phyloP scores from a whole-genome alignment of 257 asterid species.

The Vinca minor region DNA sequence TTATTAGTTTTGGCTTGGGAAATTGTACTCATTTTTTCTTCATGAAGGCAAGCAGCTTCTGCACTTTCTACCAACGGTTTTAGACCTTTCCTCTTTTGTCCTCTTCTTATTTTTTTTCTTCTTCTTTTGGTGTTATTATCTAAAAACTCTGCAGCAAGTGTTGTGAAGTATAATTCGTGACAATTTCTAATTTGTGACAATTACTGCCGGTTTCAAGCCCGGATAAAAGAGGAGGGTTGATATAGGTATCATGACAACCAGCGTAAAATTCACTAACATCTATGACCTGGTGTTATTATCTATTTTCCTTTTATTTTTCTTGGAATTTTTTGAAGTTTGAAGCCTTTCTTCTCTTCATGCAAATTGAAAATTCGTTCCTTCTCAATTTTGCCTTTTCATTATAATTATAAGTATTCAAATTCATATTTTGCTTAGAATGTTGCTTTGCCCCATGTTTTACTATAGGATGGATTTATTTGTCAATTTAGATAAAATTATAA shows the following conservation, averaged over 20 bases:
- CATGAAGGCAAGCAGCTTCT: constrained; percentile 14
- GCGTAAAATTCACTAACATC: no score
- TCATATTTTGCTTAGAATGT: no score
- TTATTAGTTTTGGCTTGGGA: constrained; percentile 3
- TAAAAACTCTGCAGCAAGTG: no score
- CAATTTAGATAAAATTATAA: no score
- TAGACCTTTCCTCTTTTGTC: constrained; percentile 17
- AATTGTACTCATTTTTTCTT: constrained; percentile 6
- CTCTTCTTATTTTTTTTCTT: background rate
- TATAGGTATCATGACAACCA: no score
- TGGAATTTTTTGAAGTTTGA: constrained; percentile 1
- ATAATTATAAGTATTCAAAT: background rate
- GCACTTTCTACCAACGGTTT: constrained; percentile 19
- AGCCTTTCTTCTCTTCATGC: background rate
- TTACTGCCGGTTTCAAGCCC: no score
- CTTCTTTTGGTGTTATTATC: no score
- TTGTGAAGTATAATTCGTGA: no score
- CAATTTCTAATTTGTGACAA: no score
- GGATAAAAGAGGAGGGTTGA: no score
- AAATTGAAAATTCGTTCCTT: background rate
- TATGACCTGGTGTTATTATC: background rate
- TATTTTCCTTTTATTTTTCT: background rate
- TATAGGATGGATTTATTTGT: no score
- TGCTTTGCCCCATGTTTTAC: no score
- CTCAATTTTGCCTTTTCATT: background rate